Evolutionary conservation across 176 grass and related monocot genomes (phyloP).

Genomic region (Neostapfia colusana): DNA sequence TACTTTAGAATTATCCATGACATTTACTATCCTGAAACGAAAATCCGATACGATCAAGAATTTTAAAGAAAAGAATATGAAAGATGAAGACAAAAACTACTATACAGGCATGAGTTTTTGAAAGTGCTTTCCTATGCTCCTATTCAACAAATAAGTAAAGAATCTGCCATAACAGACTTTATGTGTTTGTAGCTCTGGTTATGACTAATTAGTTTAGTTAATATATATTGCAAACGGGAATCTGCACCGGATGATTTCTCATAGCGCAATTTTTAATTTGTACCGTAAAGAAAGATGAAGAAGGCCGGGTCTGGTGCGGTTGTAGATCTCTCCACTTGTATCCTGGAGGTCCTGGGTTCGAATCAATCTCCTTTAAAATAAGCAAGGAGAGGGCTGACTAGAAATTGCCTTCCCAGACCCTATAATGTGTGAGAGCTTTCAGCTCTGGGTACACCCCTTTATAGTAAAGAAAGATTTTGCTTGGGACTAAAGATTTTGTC

Average conservation of each 20-base stretch:
- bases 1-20: slow-evolving; percentile 56
- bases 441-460: too few relatives aligned
- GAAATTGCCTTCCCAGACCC: too few relatives aligned
- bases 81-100: background rate
- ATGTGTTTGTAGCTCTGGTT: background rate
- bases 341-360: too few relatives aligned
- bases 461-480: background rate
- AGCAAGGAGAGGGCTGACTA: too few relatives aligned
- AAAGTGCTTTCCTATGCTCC: background rate
- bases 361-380: too few relatives aligned
- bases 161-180: background rate
- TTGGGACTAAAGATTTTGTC: background rate
- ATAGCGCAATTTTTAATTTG: background rate
- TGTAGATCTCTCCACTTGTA: too few relatives aligned
- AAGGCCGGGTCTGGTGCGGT: too few relatives aligned
- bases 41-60: slow-evolving; percentile 8
- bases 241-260: background rate
- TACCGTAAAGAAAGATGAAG: background rate
- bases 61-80: slow-evolving; percentile 2
- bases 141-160: slow-evolving; percentile 8
- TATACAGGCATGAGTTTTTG: background rate
- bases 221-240: background rate
- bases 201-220: background rate
- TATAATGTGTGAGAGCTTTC: too few relatives aligned
- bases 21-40: slow-evolving; percentile 73